Conservation (phyloP, 345 rosid genomes). For the Aegle marmelos region DNA sequence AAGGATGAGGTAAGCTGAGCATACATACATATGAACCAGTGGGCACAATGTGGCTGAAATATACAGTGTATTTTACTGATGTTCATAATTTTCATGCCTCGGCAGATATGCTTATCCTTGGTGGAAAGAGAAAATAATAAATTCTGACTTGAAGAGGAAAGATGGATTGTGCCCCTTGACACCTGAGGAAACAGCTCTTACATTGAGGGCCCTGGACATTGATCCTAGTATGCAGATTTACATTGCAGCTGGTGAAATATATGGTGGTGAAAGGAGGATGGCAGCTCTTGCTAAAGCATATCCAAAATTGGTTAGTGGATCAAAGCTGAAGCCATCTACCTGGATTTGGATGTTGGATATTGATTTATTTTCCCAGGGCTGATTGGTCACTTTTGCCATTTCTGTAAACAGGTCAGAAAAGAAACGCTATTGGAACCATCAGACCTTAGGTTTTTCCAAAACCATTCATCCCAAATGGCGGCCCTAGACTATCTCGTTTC, state of each 20-base stretch:
- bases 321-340: slow-evolving; percentile 10
- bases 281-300: slow-evolving; percentile 62
- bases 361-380: neutral
- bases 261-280: slow-evolving; percentile 69
- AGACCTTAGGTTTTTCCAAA: slow-evolving; percentile 70
- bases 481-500: slow-evolving; percentile 95
- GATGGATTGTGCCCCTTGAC: slow-evolving; percentile 89
- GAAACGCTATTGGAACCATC: slow-evolving; percentile 69
- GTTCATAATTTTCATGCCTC: neutral
- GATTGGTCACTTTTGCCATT: neutral
- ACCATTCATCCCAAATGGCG: slow-evolving; percentile 90
- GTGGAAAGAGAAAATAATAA: slow-evolving; percentile 90
- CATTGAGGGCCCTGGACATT: slow-evolving; percentile 66
- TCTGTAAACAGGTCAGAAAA: slow-evolving; percentile 66
- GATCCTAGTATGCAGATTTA: slow-evolving; percentile 71
- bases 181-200: slow-evolving; percentile 85
- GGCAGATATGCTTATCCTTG: slow-evolving; percentile 89
- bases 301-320: slow-evolving; percentile 66
- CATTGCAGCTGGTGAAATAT: slow-evolving; percentile 85
- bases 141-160: slow-evolving; percentile 75
- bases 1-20: slow-evolving; percentile 72
- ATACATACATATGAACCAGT: neutral
- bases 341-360: neutral
- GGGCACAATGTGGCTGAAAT: slow-evolving; percentile 2
- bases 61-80: neutral